Conservation (phyloP, 352 stramenopile genomes). For the Peronospora tabacina region DNA sequence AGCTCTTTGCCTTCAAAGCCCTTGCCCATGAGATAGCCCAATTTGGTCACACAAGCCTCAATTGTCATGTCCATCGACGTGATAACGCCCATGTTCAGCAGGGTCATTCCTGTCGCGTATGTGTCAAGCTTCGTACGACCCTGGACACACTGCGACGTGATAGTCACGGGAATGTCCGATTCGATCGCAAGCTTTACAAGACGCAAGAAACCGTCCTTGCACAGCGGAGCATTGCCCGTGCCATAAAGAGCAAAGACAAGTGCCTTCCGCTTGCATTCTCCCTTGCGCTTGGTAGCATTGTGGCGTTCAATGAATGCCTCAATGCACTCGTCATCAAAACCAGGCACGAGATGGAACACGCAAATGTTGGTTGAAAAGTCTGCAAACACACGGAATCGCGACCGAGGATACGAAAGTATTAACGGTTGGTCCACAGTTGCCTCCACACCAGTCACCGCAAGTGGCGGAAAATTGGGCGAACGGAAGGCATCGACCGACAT, state of each 20-base stretch:
- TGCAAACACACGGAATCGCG: conserved; percentile 84
- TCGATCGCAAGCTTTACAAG: conserved; percentile 76
- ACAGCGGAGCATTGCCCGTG: conserved; percentile 90
- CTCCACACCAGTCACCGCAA: conserved; percentile 91
- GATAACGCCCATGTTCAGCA: conserved; percentile 91
- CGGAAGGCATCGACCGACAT: conserved; percentile 93
- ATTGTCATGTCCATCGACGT: conserved; percentile 94
- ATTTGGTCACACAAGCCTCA: conserved; percentile 90
- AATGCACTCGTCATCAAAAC: conserved; percentile 84
- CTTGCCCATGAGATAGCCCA: conserved; percentile 92
- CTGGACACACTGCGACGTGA: conserved; percentile 92
- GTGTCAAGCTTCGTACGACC: conserved; percentile 89
- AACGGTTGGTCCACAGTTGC: conserved; percentile 89
- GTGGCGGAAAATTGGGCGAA: conserved; percentile 91
- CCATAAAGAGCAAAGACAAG: conserved; percentile 94
- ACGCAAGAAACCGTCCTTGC: conserved; percentile 84
- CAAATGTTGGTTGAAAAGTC: conserved; percentile 90
- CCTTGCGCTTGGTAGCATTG: conserved; percentile 35
- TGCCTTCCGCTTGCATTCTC: conserved; percentile 30
- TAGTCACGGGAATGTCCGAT: conserved; percentile 85
- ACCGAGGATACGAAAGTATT: conserved; percentile 82
- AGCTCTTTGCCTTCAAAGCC: conserved; percentile 52
- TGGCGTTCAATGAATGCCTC: conserved; percentile 66
- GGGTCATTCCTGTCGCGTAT: conserved; percentile 88
- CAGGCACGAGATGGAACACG: conserved; percentile 87